Evolutionary conservation across 805 yeast genomes (phyloP), one percentile per base, ranked within the genome.

Genomic region (Candida quercuum): DNA sequence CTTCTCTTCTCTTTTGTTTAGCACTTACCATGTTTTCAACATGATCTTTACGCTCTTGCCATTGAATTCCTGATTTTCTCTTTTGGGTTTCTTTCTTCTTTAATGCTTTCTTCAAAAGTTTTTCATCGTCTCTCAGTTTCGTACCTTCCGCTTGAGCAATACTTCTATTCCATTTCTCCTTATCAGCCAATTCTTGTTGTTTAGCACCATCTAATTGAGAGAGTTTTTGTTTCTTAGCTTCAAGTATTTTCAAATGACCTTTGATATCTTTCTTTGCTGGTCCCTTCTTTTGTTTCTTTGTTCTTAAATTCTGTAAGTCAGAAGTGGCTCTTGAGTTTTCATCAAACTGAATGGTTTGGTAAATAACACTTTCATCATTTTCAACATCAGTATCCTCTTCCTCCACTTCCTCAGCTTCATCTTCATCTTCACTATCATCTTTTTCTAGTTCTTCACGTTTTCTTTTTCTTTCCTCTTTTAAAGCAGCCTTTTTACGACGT

Each of bases 41-140:
- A 26, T 72, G 72, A 50, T 81, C 84, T 57, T 85, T 81, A 48
- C 99, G 76, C 36, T 91, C 97, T 47, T 67, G 74, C 99, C 99
- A 93, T 61, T 91, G 95, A 36, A 77, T 67, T 52, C 87, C 95
- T 40, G 94, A 82, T 67, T 81, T 86, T 54, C 85, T 74, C 69
- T 93, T 93, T 55, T 74, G 72, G 43, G 84, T 78, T 51, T 86
- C 91, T 57, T 87, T 86, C 51, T 84, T 74, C 66, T 84, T 88
- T 43, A 91, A 61, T 3, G 97, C 86, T 60, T 86, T 91, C 53
- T 81, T 82, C 61, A 93, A 72, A 50, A 93, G 65, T 55, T 78
- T 81, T 59, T 91, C 98, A 60, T 91, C 94, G 61, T 93, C 96
- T 51, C 83, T 84, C 32, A 91, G 67, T 59, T 87, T 91, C 20